These are phyloP conservation scores for Boletus rubescentipes DNA, from an alignment of 768 basidiomycete species.

Conservation along the genomic window DNA sequence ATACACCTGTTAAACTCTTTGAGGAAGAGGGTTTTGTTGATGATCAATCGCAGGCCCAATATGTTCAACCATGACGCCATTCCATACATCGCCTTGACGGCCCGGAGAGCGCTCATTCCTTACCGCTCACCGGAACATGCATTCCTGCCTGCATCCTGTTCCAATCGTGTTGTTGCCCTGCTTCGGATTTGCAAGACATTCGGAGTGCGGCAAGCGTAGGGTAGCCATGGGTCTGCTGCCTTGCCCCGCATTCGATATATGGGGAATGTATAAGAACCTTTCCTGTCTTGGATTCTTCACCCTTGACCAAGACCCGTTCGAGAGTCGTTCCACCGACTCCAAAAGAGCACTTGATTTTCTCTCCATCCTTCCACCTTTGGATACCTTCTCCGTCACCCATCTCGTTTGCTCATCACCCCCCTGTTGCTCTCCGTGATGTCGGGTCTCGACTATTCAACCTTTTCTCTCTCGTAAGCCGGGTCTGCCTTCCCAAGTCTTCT, in stretches of 20 bases:
- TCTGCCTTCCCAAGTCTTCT: background rate
- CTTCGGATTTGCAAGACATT: constrained; percentile 33
- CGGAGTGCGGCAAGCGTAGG: constrained; percentile 28
- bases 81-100: constrained; percentile 26
- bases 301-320: constrained; percentile 26
- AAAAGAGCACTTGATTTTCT: constrained; percentile 21
- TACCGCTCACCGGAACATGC: constrained; percentile 31
- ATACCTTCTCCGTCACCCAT: constrained; percentile 6
- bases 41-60: constrained; percentile 26
- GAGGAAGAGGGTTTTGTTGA: constrained; percentile 30
- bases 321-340: constrained; percentile 19
- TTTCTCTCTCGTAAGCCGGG: constrained; percentile 24
- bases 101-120: constrained; percentile 22
- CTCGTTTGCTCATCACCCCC: background rate
- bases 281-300: constrained; percentile 23
- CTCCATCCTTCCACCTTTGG: constrained; percentile 7
- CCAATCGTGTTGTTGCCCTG: constrained; percentile 32
- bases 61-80: constrained; percentile 28
- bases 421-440: constrained; percentile 17
- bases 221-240: constrained; percentile 24
- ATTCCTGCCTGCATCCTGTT: constrained; percentile 31
- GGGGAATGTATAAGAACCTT: constrained; percentile 29
- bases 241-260: constrained; percentile 26
- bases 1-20: constrained; percentile 31
- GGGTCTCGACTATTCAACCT: constrained; percentile 27